phyloP scores from a whole-genome alignment of 1,284 basidiomycete genomes.

The Ceratobasidium sp. region DNA sequence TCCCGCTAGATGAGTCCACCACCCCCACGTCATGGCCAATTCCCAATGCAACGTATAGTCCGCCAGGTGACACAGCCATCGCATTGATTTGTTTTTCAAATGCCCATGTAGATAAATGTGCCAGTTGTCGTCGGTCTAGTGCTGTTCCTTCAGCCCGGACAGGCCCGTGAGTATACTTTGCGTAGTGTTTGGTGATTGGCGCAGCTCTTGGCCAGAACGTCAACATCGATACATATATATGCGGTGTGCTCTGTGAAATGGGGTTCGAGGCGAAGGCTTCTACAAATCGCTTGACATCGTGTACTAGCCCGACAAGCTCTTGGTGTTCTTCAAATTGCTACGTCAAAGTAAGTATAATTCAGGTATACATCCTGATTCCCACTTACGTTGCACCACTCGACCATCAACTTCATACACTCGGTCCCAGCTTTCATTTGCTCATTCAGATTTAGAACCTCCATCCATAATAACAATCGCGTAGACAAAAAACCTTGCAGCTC shows the following conservation, averaged over 20 bases:
- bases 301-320: not conserved
- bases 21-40: too few relatives aligned
- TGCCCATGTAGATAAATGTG: too few relatives aligned
- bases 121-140: too few relatives aligned
- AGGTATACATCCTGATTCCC: not conserved
- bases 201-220: not conserved
- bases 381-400: not conserved
- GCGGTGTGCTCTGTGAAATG: conserved; percentile 1
- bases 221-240: conserved; percentile 4
- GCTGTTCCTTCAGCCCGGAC: too few relatives aligned
- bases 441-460: conserved; percentile 15
- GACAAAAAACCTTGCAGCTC: not conserved
- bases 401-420: not conserved
- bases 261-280: not conserved
- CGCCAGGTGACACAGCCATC: too few relatives aligned
- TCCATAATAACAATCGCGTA: not conserved
- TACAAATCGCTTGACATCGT: not conserved
- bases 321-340: not conserved
- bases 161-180: too few relatives aligned
- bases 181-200: not conserved
- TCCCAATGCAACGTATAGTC: too few relatives aligned
- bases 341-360: not conserved
- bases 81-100: too few relatives aligned
- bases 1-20: too few relatives aligned
- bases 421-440: not conserved